These are phyloP conservation scores for Zalaria sp. DNA, from an alignment of 2,329 filamentous ascomycete species.

Conservation along the genomic window DNA sequence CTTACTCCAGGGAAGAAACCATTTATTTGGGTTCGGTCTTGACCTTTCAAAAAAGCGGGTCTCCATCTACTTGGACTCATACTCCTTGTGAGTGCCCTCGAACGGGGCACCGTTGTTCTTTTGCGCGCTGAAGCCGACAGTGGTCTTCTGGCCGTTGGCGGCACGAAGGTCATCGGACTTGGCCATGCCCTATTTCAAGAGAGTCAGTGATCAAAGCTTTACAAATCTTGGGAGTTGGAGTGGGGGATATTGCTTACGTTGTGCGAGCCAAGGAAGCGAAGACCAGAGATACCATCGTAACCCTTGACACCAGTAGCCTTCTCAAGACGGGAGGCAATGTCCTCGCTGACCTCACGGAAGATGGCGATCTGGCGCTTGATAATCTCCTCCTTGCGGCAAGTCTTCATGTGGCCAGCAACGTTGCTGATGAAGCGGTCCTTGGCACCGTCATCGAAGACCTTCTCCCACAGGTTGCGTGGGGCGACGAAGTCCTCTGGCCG, in stretches of 20 bases:
- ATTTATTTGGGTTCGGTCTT: too few species aligned
- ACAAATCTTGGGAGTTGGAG: too few species aligned
- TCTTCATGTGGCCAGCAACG: slow-evolving; percentile 46
- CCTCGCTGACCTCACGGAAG: slow-evolving; percentile 47
- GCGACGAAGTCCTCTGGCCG: slow-evolving; percentile 40
- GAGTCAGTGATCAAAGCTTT: too few species aligned
- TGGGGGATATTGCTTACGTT: not conserved
- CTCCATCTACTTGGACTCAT: slow-evolving; percentile 4
- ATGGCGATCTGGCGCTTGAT: slow-evolving; percentile 52
- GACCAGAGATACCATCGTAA: slow-evolving; percentile 39
- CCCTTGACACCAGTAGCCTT: slow-evolving; percentile 49
- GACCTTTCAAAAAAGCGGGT: too few species aligned
- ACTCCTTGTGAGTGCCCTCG: slow-evolving; percentile 25
- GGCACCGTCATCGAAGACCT: slow-evolving; percentile 45
- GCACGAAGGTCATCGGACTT: slow-evolving; percentile 29
- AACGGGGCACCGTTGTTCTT: slow-evolving; percentile 36
- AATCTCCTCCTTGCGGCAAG: slow-evolving; percentile 44
- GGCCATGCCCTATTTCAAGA: slow-evolving; percentile 33
- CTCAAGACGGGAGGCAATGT: slow-evolving; percentile 44
- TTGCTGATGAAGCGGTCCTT: slow-evolving; percentile 46
- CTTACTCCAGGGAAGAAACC: too few species aligned
- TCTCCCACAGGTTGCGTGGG: slow-evolving; percentile 45
- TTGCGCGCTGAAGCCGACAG: slow-evolving; percentile 11
- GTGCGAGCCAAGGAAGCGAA: slow-evolving; percentile 31
- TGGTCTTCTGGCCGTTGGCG: slow-evolving; percentile 36